phyloP scores from a whole-genome alignment of 495 filamentous ascomycete genomes.

The Letharia lupina region DNA sequence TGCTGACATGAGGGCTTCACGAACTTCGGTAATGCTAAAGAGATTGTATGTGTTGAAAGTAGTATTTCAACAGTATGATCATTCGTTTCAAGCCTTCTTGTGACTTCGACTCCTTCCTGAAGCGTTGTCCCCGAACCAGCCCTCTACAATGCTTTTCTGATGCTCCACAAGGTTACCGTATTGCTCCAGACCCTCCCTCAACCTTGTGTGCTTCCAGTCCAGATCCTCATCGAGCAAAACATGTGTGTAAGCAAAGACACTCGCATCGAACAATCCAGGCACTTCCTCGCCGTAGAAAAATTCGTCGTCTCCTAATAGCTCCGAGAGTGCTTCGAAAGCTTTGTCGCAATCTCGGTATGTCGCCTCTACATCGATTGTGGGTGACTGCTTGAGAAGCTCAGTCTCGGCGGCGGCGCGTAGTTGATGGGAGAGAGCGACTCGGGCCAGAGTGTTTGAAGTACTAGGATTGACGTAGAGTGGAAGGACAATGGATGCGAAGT shows the following conservation, averaged over 20 bases:
- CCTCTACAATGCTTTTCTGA: slow-evolving; percentile 39
- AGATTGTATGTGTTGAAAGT: neutral
- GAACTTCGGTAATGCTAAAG: neutral
- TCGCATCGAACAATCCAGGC: slow-evolving; percentile 76
- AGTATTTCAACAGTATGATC: neutral
- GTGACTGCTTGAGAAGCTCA: slow-evolving; percentile 59
- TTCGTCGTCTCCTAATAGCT: slow-evolving; percentile 52
- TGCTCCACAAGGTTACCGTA: slow-evolving; percentile 46
- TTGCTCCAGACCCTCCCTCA: slow-evolving; percentile 35
- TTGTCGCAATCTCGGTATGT: slow-evolving; percentile 60
- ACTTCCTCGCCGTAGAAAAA: slow-evolving; percentile 58
- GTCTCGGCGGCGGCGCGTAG: slow-evolving; percentile 61
- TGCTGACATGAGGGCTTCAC: neutral
- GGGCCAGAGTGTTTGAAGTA: slow-evolving; percentile 55
- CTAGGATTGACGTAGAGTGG: slow-evolving; percentile 59
- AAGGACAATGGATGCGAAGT: slow-evolving; percentile 55
- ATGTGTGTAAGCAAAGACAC: slow-evolving; percentile 85
- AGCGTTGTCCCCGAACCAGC: neutral
- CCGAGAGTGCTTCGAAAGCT: slow-evolving; percentile 67
- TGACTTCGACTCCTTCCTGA: neutral
- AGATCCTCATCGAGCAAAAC: slow-evolving; percentile 56
- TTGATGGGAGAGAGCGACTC: slow-evolving; percentile 50
- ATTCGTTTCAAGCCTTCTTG: neutral
- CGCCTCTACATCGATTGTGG: slow-evolving; percentile 50
- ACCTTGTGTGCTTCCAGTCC: slow-evolving; percentile 47